Percentiles rank a stretch among this genome's conserved stretches.
Evolutionary conservation across 441 rosid species (phyloP).

Genomic region (Euphorbia neoarborescens): DNA sequence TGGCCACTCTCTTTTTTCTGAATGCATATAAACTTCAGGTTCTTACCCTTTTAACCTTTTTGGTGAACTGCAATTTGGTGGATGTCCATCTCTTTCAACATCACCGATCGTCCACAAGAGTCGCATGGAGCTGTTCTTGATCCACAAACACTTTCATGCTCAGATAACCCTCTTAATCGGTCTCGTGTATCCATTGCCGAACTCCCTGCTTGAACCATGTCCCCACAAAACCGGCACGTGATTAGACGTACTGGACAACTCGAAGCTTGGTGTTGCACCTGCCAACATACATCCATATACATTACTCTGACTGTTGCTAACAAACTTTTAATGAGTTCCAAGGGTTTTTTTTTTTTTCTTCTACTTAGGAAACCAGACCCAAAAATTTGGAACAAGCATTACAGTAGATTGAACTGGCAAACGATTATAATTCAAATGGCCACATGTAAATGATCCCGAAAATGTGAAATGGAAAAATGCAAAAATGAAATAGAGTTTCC

Average conservation of each 20-base stretch:
- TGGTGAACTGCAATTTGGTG: conserved; percentile 85
- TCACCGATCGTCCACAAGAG: conserved; percentile 82
- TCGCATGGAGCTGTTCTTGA: conserved; percentile 88
- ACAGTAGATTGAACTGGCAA: neutral
- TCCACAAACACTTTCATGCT: conserved; percentile 86
- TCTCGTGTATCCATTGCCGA: conserved; percentile 62
- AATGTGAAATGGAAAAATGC: neutral
- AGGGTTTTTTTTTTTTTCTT: too few species aligned
- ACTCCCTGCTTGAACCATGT: conserved; percentile 82
- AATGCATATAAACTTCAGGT: neutral
- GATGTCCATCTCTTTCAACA: conserved; percentile 94
- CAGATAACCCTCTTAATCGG: conserved; percentile 70
- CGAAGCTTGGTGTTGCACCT: conserved; percentile 81
- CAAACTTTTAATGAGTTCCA: neutral
- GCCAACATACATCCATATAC: conserved; percentile 8
- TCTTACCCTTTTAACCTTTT: conserved; percentile 32
- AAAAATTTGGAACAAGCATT: neutral
- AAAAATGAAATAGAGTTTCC: neutral
- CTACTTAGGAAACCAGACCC: neutral
- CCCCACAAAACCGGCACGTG: conserved; percentile 79
- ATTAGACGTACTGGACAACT: conserved; percentile 59
- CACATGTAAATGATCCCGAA: neutral
- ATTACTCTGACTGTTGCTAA: neutral
- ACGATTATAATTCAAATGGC: neutral
- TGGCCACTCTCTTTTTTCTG: neutral